A percentile compares a stretch with the other conserved stretches of the same genome.
phyloP scores from a whole-genome alignment of 2,329 filamentous ascomycete genomes.

The Penicillium sp. region DNA sequence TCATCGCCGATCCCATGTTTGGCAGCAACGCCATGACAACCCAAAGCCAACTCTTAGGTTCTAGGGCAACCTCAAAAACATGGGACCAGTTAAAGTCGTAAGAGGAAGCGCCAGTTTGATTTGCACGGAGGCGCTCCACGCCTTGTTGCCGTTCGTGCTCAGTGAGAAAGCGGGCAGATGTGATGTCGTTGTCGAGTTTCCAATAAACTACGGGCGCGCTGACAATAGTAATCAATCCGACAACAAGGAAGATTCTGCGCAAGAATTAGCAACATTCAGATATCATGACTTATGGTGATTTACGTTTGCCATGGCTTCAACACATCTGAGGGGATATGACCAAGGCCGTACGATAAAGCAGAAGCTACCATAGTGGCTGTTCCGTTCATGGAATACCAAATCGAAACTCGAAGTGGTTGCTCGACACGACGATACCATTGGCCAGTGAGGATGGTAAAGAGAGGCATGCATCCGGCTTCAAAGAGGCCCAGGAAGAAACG shows the following conservation, averaged over 20 bases:
- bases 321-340: background rate
- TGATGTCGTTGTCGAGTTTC: background rate
- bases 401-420: background rate
- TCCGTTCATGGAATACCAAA: background rate
- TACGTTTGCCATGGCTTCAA: background rate
- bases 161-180: background rate
- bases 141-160: background rate
- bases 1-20: background rate
- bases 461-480: background rate
- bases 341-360: background rate
- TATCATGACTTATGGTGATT: background rate
- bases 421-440: background rate
- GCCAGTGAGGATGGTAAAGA: background rate
- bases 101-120: background rate
- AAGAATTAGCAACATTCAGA: background rate
- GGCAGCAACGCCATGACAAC: background rate
- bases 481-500: background rate
- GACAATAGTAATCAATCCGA: background rate
- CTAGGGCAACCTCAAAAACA: background rate
- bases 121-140: background rate
- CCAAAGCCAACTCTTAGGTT: background rate
- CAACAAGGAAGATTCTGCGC: background rate
- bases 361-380: background rate
- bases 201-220: background rate
- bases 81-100: background rate